Base-by-base conservation (phyloP, 768 basidiomycete genomes). In the Rhizopogon roseolus region DNA sequence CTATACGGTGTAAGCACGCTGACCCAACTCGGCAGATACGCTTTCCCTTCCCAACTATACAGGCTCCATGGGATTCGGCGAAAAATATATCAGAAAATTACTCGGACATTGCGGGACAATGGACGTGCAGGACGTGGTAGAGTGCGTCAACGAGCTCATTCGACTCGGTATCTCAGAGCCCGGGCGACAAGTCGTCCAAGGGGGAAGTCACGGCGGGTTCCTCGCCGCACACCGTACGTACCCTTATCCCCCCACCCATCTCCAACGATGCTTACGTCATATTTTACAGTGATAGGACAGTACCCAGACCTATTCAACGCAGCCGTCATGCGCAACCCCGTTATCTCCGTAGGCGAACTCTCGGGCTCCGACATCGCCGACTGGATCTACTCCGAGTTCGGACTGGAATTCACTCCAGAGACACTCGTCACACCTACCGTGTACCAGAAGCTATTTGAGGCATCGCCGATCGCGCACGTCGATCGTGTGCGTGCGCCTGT, bases 131-230 rank as follows among this genome's bases (percentile, higher is more conserved):
- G 86, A 88, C 49, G 85, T 83, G 55, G 76, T 85, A 16, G 79
- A 75, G 6, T 75, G 82, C 1, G 74, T 77, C 2, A 64, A 71
- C 19, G 73, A 82, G 55, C 76, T 88, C 41, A 68, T 83, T 32
- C 60, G 67, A 13, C 64, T 77, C 4, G 80, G 79, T 1, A 65
- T 87, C 1, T 76, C 83, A 0, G 68, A 72, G 41, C 63, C 73
- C 13, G 81, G 80, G 6, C 79, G 77, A 56, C 77, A 81, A 49
- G 73, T 86, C 29, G 62, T 87, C 1, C 70, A 70, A 49, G 87
- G 88, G 5, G 88, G 87, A 39, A 85, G 81, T 43, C 88, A 90
- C 55, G 86, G 86, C 0, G 87, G 87, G 2, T 88, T 85, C 63
- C 70, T 87, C 13, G 57, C 76, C 1, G 78, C 75, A 0, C 84